Conservation (phyloP, 202 grass and related monocot genomes). For the Setaria italica region DNA sequence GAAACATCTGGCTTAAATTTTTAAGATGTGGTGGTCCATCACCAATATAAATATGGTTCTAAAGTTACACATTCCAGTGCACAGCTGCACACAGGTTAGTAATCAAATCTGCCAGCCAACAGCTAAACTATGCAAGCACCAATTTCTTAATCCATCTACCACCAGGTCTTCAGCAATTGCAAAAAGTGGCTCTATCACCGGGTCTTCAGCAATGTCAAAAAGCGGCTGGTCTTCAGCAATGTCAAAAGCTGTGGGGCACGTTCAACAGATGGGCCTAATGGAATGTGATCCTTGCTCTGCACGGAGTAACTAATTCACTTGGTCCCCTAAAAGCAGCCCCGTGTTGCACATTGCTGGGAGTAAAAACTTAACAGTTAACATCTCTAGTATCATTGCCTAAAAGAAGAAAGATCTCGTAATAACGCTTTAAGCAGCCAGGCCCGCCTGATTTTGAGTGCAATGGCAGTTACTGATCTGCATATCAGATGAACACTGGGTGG, state of each 20-base stretch:
- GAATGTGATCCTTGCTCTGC: constrained; percentile 1
- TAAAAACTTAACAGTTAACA: neutral
- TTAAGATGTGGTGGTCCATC: constrained; percentile 32
- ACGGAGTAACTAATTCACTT: neutral
- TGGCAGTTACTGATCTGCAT: constrained; percentile 10
- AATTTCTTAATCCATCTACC: constrained; percentile 18
- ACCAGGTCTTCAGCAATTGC: neutral
- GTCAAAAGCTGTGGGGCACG: neutral
- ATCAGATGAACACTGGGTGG: neutral
- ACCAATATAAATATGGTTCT: constrained; percentile 22
- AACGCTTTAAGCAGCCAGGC: neutral
- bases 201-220: neutral
- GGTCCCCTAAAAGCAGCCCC: neutral
- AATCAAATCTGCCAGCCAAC: neutral
- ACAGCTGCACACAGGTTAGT: neutral
- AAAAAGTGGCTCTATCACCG: neutral
- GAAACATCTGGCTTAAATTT: constrained; percentile 1
- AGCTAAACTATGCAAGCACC: constrained; percentile 23
- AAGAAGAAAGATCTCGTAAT: neutral
- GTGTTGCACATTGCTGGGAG: neutral
- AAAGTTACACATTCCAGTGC: constrained; percentile 1
- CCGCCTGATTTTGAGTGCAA: neutral
- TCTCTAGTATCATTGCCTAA: neutral
- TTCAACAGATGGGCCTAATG: constrained; percentile 25
- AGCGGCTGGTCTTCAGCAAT: neutral